Evolutionary conservation across 805 yeast species (phyloP).

Genomic region (Candida sanyiensis): DNA sequence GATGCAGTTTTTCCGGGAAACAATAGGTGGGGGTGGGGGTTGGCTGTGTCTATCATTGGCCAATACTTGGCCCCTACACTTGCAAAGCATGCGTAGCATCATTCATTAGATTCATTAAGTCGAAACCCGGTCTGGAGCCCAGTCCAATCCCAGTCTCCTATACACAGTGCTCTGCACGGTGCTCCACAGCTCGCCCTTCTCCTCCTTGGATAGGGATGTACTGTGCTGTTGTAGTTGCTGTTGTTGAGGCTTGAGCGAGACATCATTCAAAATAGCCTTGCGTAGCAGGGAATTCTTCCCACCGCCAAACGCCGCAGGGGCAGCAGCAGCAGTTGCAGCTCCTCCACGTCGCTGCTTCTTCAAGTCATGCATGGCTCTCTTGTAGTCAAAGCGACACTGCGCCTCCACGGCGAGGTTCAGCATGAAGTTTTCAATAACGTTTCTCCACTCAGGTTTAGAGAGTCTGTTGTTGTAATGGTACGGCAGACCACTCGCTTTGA

Average conservation of each 20-base stretch:
- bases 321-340: conserved; percentile 6
- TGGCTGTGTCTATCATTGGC: no score
- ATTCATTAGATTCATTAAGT: conserved; percentile 4
- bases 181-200: conserved; percentile 56
- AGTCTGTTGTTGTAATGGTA: conserved; percentile 22
- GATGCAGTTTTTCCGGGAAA: no score
- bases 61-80: no score
- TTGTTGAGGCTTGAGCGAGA: conserved; percentile 9
- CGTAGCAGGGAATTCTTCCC: conserved; percentile 23
- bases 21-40: no score
- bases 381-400: conserved; percentile 64
- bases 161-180: conserved; percentile 58
- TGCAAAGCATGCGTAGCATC: background rate
- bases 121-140: conserved; percentile 43
- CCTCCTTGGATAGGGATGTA: conserved; percentile 41
- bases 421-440: conserved; percentile 63
- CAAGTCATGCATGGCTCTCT: conserved; percentile 41
- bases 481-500: conserved; percentile 24
- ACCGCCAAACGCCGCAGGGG: conserved; percentile 2
- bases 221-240: conserved; percentile 7
- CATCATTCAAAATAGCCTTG: conserved; percentile 30
- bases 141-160: conserved; percentile 51
- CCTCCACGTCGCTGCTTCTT: conserved; percentile 35
- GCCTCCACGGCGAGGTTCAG: conserved; percentile 63
- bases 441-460: conserved; percentile 64